A percentile compares a stretch with the other conserved stretches of the same genome.
phyloP scores from a whole-genome alignment of 805 yeast genomes.

The Middelhovenomyces tepae region DNA sequence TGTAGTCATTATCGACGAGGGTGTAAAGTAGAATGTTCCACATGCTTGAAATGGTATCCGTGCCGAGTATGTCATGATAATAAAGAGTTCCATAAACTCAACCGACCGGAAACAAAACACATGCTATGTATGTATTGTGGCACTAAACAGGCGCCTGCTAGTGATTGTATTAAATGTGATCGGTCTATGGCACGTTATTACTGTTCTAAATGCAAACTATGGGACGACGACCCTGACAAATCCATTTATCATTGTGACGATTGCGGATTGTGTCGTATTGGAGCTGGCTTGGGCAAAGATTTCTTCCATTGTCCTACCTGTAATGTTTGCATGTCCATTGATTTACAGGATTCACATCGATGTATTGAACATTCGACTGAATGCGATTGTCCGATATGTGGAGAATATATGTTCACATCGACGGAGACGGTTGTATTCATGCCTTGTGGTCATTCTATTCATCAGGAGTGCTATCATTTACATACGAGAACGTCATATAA shows the following conservation, averaged over 20 bases:
- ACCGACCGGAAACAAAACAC: constrained; percentile 50
- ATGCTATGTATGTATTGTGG: constrained; percentile 76
- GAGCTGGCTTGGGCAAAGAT: constrained; percentile 80
- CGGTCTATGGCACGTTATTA: constrained; percentile 63
- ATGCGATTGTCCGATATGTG: constrained; percentile 88
- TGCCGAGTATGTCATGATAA: constrained; percentile 81
- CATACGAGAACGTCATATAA: constrained; percentile 76
- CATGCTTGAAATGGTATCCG: constrained; percentile 64
- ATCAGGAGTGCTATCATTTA: constrained; percentile 73
- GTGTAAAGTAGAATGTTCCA: constrained; percentile 75
- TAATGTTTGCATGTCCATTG: constrained; percentile 79
- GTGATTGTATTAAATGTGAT: constrained; percentile 61
- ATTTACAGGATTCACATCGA: constrained; percentile 63
- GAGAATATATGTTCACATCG: constrained; percentile 81
- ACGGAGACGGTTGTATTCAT: constrained; percentile 78
- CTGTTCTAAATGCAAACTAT: constrained; percentile 69
- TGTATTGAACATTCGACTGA: constrained; percentile 85
- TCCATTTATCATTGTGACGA: constrained; percentile 86
- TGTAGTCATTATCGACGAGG: constrained; percentile 77
- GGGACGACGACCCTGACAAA: constrained; percentile 67
- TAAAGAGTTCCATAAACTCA: constrained; percentile 48
- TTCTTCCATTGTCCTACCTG: constrained; percentile 88
- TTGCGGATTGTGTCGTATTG: constrained; percentile 89
- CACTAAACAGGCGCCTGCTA: constrained; percentile 64
- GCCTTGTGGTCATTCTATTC: constrained; percentile 93